Evolutionary conservation across 345 rosid genomes (phyloP), one percentile per base, ranked within the genome.

Genomic region (Garcia nutans): DNA sequence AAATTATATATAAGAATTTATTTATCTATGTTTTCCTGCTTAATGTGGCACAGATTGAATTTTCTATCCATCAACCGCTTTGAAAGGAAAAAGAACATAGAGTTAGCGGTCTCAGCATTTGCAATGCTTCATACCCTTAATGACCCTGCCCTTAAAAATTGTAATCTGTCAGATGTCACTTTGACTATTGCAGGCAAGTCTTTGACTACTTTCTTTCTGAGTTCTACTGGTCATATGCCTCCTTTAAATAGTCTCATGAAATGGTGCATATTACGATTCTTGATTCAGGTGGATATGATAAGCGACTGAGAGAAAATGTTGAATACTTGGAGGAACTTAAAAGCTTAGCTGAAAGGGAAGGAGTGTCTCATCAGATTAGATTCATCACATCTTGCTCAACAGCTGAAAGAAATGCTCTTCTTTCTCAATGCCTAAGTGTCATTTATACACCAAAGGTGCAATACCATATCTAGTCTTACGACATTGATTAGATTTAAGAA

Each of bases 51-150:
- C 76, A 93, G 98, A 87, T 81, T 90, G 84, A 89, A 90, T 83
- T 91, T 89, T 72, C 93, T 93, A 72, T 93, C 97, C 63, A 86
- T 93, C 76, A 95, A 95, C 71, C 94, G 97, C n/a, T 93, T 89
- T 74, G 97, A 91, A 82, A 88, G 88, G 87, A 94, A 94, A 81
- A 92, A 92, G 91, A 91, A 91, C 82, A 90, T 94, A 19, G 89
- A 89, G 23, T 83, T 94, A 77, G 97, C 97, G n/a, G 84, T 94
- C 80, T 87, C 93, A 23, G 97, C 96, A 69, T 94, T 92, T 82
- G 94, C 94, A 5, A 82, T 81, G 81, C 93, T 94, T 52, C 85
- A 82, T 72, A 86, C 71, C 58, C 81, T 77, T 55, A 82, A 83
- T 65, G 85, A 74, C 68, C 84, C 82, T 76, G 45, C 80, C 50